phyloP scores from a whole-genome alignment of 2,329 filamentous ascomycete genomes.

The Arthroderma uncinatum region DNA sequence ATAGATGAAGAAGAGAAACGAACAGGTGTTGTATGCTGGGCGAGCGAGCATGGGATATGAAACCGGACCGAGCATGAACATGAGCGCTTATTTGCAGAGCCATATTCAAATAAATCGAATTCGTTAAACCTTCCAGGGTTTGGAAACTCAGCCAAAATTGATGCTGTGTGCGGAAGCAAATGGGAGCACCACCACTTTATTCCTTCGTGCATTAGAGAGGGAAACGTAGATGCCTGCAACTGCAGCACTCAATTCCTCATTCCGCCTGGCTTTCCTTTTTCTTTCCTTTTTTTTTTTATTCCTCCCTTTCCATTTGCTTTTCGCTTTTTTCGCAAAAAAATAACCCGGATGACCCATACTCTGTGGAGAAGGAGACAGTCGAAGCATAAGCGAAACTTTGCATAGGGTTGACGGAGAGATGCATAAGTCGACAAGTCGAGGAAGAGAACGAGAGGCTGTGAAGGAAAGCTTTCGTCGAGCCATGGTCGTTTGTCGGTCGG shows the following conservation, averaged over 20 bases:
- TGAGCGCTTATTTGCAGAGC: not conserved
- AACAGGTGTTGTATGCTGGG: not conserved
- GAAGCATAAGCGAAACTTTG: not conserved
- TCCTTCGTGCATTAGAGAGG: not conserved
- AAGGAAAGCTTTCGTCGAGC: not conserved
- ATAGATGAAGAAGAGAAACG: not conserved
- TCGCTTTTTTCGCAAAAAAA: no score
- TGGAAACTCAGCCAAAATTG: not conserved
- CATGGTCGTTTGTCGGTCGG: not conserved
- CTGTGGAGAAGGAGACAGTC: not conserved
- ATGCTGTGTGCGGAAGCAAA: not conserved
- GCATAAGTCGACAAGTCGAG: not conserved
- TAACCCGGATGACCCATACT: not conserved
- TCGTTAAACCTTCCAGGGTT: not conserved
- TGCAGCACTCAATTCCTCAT: slow-evolving; percentile 1
- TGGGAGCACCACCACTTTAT: not conserved
- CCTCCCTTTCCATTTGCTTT: no score
- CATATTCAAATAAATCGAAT: not conserved
- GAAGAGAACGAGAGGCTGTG: not conserved
- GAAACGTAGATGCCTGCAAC: not conserved
- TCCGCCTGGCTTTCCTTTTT: not conserved
- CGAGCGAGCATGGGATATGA: not conserved
- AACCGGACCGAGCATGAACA: not conserved
- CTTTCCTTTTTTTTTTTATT: not conserved
- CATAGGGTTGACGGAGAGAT: not conserved